phyloP scores from a whole-genome alignment of 257 asterid genomes.

The Plantago major region DNA sequence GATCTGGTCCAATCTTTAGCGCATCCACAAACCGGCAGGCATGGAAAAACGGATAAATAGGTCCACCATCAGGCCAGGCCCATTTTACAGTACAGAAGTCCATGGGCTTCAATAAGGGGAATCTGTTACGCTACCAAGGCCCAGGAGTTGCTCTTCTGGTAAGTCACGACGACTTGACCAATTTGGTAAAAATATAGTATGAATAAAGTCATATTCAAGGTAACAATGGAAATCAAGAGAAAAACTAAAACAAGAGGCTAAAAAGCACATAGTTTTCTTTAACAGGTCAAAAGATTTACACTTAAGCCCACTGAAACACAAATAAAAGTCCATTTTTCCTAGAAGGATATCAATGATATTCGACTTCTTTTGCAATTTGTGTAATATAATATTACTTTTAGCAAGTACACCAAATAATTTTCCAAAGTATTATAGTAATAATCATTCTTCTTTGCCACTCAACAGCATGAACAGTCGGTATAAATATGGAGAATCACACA shows the following conservation, averaged over 20 bases:
- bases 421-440: slow-evolving; percentile 5
- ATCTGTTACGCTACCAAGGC: too few relatives aligned
- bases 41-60: too few relatives aligned
- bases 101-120: too few relatives aligned
- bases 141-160: too few relatives aligned
- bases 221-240: background rate
- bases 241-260: slow-evolving; percentile 22
- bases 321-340: background rate
- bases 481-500: slow-evolving; percentile 20
- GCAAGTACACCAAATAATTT: background rate
- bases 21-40: too few relatives aligned
- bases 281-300: slow-evolving; percentile 18
- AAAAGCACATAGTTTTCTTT: slow-evolving; percentile 40
- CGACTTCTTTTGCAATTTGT: slow-evolving; percentile 18
- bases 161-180: too few relatives aligned
- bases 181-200: too few relatives aligned
- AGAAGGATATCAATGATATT: background rate
- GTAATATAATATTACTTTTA: slow-evolving; percentile 2
- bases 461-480: background rate
- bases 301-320: slow-evolving; percentile 39
- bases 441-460: background rate
- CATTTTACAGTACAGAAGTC: too few relatives aligned
- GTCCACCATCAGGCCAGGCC: too few relatives aligned
- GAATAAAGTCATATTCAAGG: background rate
- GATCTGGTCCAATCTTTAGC: too few relatives aligned